Evolutionary conservation across 371 early-diverging fungal species (phyloP), one percentile per base, ranked within the genome.

Genomic region (Parasitella parasitica): DNA sequence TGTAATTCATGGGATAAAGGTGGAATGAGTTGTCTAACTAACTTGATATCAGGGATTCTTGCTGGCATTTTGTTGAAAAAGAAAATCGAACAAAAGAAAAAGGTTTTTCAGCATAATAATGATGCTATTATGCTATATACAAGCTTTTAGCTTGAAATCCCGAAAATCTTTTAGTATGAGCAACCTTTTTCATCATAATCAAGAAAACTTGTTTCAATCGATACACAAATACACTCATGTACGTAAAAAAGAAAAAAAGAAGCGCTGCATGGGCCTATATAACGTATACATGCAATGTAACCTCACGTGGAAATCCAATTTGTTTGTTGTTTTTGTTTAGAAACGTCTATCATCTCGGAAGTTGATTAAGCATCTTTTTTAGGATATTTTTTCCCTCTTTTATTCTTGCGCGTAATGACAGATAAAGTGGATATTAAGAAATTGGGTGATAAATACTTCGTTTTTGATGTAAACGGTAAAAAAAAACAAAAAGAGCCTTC

Each of bases 21-120:
- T 16, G 93, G 95, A 56, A 94, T 81, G 11, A 94, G 71, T 49
- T 85, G 78, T 9, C 85, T 78, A 16, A 87, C 73, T 57, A 73
- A 75, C 8, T 69, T 63, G 26, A 86, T 73, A 54, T 75, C 77
- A 20, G 80, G 79, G 24, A 74, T 67, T 53, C 59, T 71, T 5
- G 78, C 62, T 30, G 71, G 61, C 72, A 77, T 75, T 13, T 32
- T 62, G 8, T 11, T 41, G 16, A 13, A 26, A 28, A 28, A n/a
- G 16, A 43, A 38, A 54, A 43, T 32, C 11, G 38, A 9, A 11
- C 1, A 41, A 41, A 18, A 41, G 41, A 18, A 20, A 20, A 8
- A 7, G 8, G n/a, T 16, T 6, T 38, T 38, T 15, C n/a, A n/a
- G 16, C 13, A 39, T 18, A 8, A 43, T 43, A 11, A 20, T 22